Evolutionary conservation across 257 asterid genomes (phyloP).

Genomic region (Solanum okadae): DNA sequence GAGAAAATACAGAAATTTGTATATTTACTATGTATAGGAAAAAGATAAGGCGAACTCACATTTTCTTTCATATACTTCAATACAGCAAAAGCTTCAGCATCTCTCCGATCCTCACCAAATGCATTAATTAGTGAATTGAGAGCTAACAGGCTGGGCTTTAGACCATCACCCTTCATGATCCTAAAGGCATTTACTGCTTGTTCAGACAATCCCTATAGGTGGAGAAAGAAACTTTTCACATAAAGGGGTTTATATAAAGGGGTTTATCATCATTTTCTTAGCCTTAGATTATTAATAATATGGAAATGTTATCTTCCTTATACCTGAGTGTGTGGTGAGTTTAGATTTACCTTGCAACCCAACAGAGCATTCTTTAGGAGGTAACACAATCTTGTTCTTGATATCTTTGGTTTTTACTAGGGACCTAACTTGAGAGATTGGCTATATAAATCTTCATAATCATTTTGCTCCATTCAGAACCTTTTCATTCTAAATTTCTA

Average conservation of each 20-base stretch:
- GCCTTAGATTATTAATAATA: background rate
- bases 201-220: slow-evolving; percentile 76
- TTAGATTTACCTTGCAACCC: background rate
- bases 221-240: slow-evolving; percentile 4
- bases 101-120: slow-evolving; percentile 91
- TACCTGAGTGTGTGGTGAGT: background rate
- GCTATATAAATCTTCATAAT: background rate
- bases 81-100: slow-evolving; percentile 83
- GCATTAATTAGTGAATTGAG: slow-evolving; percentile 85
- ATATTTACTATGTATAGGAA: background rate
- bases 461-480: background rate
- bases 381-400: background rate
- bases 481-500: background rate
- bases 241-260: background rate
- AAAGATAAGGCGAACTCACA: slow-evolving; percentile 28
- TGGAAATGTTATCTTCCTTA: background rate
- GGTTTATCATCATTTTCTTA: background rate
- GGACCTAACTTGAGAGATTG: background rate
- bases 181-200: slow-evolving; percentile 86
- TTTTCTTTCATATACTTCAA: slow-evolving; percentile 90
- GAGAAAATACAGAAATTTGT: background rate
- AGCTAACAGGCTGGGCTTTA: slow-evolving; percentile 80
- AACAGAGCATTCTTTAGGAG: background rate
- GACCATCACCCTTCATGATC: slow-evolving; percentile 86
- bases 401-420: background rate